These are phyloP conservation scores for Linum tenue DNA, from an alignment of 345 rosid genomes.

Conservation along the genomic window DNA sequence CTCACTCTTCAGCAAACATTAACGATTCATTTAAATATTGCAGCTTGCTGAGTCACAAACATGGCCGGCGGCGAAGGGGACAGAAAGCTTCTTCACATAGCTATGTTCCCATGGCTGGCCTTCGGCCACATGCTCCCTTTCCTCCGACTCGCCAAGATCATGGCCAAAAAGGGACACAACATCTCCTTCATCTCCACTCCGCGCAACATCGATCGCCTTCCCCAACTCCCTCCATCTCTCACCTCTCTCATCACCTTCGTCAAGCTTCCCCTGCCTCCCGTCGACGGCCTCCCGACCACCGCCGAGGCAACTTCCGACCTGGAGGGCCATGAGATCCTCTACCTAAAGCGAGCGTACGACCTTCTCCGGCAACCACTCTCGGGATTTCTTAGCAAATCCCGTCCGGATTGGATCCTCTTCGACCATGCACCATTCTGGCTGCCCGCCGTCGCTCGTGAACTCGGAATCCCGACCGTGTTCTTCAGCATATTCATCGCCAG, in stretches of 20 bases:
- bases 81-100: neutral
- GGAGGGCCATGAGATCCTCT: neutral
- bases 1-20: no score
- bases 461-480: neutral
- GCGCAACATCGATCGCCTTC: slow-evolving; percentile 1
- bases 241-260: neutral
- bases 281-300: neutral
- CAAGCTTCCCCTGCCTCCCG: neutral
- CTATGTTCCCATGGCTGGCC: slow-evolving; percentile 7
- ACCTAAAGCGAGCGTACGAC: neutral
- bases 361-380: neutral
- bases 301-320: neutral
- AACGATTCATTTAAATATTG: no score
- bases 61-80: neutral
- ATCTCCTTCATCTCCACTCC: slow-evolving; percentile 10
- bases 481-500: neutral
- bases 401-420: neutral
- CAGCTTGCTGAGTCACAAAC: neutral
- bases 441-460: neutral
- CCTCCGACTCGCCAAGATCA: neutral
- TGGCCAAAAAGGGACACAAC: slow-evolving; percentile 4
- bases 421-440: neutral
- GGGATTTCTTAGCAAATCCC: neutral
- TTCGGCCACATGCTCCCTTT: slow-evolving; percentile 5
- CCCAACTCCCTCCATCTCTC: neutral